A percentile compares a stretch with the other conserved stretches of the same genome.
Conservation (phyloP, 257 asterid genomes). For the Fraxinus americana region DNA sequence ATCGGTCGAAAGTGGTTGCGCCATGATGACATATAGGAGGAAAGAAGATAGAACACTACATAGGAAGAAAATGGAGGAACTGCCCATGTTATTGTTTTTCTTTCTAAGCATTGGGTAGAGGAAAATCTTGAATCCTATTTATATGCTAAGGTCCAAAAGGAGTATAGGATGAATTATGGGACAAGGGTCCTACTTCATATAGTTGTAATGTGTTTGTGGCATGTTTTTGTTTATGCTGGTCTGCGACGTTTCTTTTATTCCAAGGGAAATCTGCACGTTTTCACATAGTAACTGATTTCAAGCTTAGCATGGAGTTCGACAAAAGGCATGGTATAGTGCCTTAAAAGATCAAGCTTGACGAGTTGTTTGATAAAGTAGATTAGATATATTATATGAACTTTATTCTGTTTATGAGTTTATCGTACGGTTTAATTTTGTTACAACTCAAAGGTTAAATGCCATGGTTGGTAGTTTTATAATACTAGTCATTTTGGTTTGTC, state of each 20-base stretch:
- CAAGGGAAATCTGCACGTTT: not conserved
- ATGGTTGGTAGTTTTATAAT: too few species aligned
- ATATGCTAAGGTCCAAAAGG: not conserved
- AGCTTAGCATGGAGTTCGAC: constrained; percentile 1
- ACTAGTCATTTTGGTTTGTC: too few species aligned
- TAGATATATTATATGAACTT: too few species aligned
- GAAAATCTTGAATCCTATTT: constrained; percentile 6
- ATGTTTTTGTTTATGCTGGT: not conserved
- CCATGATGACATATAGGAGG: constrained; percentile 16
- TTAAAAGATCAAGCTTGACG: too few species aligned
- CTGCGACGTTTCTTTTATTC: not conserved
- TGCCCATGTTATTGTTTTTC: constrained; percentile 26
- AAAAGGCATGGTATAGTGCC: constrained; percentile 9
- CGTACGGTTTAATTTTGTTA: too few species aligned
- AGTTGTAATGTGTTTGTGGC: not conserved
- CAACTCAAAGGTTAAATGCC: too few species aligned
- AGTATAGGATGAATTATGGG: not conserved
- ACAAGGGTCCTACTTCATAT: too few species aligned
- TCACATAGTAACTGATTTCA: not conserved
- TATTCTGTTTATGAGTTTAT: too few species aligned
- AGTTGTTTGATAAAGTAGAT: not conserved
- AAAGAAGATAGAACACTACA: constrained; percentile 14
- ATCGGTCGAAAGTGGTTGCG: constrained; percentile 61
- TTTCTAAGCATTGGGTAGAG: not conserved
- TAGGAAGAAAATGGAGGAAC: constrained; percentile 6